Conservation (phyloP, 306 rosid species). For the Coriaria nepalensis region DNA sequence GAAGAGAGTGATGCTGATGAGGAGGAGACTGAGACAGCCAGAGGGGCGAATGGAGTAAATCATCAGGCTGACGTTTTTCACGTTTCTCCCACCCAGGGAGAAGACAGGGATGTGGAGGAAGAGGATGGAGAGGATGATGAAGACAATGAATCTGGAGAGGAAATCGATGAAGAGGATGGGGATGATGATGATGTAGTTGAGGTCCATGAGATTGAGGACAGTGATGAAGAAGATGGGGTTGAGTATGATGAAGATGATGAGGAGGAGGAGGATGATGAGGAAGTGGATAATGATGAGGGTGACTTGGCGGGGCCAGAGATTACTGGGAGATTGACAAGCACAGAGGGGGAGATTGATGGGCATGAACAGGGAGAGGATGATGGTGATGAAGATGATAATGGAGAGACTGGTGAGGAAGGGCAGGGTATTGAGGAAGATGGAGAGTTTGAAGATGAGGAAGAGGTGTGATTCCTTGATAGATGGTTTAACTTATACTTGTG, state of each 20-base stretch:
- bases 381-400: constrained; percentile 67
- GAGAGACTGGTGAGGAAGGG: constrained; percentile 80
- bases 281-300: constrained; percentile 77
- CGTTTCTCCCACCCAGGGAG: constrained; percentile 38
- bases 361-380: constrained; percentile 91
- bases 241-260: constrained; percentile 53
- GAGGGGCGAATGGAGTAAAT: constrained; percentile 34
- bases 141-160: constrained; percentile 58
- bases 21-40: constrained; percentile 55
- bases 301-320: constrained; percentile 49
- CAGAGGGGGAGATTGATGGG: constrained; percentile 88
- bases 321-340: constrained; percentile 44
- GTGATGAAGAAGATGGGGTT: constrained; percentile 63
- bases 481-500: too few relatives aligned
- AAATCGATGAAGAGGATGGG: constrained; percentile 67
- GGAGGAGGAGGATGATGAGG: constrained; percentile 51
- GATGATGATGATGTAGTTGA: constrained; percentile 82
- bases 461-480: constrained; percentile 36
- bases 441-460: constrained; percentile 63
- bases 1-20: constrained; percentile 91
- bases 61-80: constrained; percentile 54
- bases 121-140: constrained; percentile 55
- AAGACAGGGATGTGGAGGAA: constrained; percentile 32
- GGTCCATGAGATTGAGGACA: constrained; percentile 63
- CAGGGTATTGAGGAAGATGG: constrained; percentile 44